A percentile compares a stretch with the other conserved stretches of the same genome.
Conservation (phyloP, 495 filamentous ascomycete genomes). For the Penicillium atrosanguineum region DNA sequence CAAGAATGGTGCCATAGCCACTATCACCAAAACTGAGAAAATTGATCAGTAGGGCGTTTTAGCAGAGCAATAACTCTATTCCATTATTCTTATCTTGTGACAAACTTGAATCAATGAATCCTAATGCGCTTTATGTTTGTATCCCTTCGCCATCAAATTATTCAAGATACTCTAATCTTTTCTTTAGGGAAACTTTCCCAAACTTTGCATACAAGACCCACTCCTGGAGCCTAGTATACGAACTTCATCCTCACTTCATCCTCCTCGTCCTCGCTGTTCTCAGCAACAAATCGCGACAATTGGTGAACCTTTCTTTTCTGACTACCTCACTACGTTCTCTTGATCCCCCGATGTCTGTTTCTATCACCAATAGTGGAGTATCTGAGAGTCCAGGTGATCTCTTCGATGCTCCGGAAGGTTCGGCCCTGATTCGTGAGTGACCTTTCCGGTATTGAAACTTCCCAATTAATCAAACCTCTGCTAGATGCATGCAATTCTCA, state of each 20-base stretch:
- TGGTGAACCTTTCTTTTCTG: too few species aligned
- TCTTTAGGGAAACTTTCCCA: background rate
- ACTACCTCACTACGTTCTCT: background rate
- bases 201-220: background rate
- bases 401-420: conserved; percentile 42
- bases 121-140: background rate
- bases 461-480: background rate
- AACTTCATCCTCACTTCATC: background rate
- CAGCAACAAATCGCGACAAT: too few species aligned
- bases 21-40: background rate
- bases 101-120: background rate
- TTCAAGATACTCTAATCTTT: background rate
- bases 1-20: background rate
- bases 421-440: conserved; percentile 44
- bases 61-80: background rate
- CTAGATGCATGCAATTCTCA: conserved; percentile 48
- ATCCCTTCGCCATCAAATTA: background rate
- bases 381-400: conserved; percentile 38
- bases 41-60: background rate
- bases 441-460: background rate
- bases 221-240: background rate
- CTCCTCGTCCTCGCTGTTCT: background rate
- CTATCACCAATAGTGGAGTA: background rate
- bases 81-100: background rate
- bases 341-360: background rate